Base-by-base conservation (phyloP, 306 rosid species). In the Vigna nakashimae region DNA sequence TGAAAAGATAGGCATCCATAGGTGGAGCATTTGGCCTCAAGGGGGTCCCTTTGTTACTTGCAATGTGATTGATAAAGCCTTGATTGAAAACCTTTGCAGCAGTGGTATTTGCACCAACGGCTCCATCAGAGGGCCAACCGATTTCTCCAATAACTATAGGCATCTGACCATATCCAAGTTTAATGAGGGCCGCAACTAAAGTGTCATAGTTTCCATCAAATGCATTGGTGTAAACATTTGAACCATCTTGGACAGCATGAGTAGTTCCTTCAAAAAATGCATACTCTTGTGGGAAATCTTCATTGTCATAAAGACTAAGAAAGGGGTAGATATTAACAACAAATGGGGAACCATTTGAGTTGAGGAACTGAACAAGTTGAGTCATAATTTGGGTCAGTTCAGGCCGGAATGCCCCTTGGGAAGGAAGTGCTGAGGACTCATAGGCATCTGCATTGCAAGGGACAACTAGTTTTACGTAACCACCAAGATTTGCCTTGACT, bases 391-490 rank as follows among this genome's bases (percentile, higher is more conserved):
- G 91, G 20, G 88, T 82, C 76, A 95, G 75, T 67, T 95, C 98
- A 17, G 97, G 84, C 2, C 97, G 92, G 82, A 95, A 95, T 18
- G 89, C 87, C 42, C 98, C 98, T 87, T 95, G 97, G 57, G 98
- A 95, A 79, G 98, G 98, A 77, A 90, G 88, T 2, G 71, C 71
- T 0, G 92, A 32, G 20, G 98, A 86, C 87, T 92, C 90, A 17
- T 95, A 95, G 24, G 92, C 94, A 85, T 95, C 98, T 18, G 98
- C 98, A 78, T 95, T 95, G 88, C 98, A 95, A 17, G 98, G 98
- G 65, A 95, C 98, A 57, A 95, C 98, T 57, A 95, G 71, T 87
- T 95, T 95, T 68, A 95, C 82, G 79, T 89, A 89, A 85, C 89
- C 84, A 63, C 92, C 98, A 73, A 95, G 98, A 79, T 92, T 92